Evolutionary conservation across 805 yeast species (phyloP).

Genomic region (Gaillardinia entomophila): DNA sequence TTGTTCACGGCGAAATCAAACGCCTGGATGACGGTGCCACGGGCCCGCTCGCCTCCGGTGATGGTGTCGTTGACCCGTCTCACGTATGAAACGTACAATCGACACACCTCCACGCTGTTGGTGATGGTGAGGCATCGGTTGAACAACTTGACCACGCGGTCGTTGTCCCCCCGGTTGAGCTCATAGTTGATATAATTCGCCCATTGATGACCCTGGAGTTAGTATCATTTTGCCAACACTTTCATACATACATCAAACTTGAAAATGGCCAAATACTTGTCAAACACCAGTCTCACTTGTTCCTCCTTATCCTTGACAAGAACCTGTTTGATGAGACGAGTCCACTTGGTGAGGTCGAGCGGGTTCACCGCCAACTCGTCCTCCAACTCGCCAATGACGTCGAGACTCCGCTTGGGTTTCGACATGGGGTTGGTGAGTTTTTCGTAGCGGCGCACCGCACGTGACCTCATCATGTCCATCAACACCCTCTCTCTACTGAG

Average conservation of each 20-base stretch:
- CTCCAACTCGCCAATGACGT: conserved; percentile 54
- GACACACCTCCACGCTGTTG: conserved; percentile 66
- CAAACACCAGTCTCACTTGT: conserved; percentile 53
- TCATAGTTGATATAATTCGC: conserved; percentile 61
- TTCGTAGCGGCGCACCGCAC: neutral
- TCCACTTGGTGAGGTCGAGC: conserved; percentile 52
- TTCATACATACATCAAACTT: conserved; percentile 46
- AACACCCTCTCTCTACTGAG: neutral
- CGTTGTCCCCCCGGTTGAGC: conserved; percentile 57
- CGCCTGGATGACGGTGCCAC: conserved; percentile 69
- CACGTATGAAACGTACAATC: conserved; percentile 71
- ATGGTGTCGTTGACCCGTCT: conserved; percentile 63
- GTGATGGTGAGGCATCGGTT: conserved; percentile 56
- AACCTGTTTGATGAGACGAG: conserved; percentile 45
- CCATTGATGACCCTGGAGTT: conserved; percentile 52
- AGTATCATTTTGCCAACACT: conserved; percentile 8
- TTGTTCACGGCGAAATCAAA: conserved; percentile 75
- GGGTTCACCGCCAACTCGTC: conserved; percentile 49
- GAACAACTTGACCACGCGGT: conserved; percentile 61
- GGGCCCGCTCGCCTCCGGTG: conserved; percentile 78
- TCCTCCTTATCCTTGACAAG: conserved; percentile 51
- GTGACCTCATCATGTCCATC: neutral
- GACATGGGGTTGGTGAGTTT: neutral
- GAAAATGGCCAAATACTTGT: conserved; percentile 56
- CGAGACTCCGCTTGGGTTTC: conserved; percentile 30